Conservation (phyloP, 1,284 basidiomycete species). For the Lignosus rhinocerotis region DNA sequence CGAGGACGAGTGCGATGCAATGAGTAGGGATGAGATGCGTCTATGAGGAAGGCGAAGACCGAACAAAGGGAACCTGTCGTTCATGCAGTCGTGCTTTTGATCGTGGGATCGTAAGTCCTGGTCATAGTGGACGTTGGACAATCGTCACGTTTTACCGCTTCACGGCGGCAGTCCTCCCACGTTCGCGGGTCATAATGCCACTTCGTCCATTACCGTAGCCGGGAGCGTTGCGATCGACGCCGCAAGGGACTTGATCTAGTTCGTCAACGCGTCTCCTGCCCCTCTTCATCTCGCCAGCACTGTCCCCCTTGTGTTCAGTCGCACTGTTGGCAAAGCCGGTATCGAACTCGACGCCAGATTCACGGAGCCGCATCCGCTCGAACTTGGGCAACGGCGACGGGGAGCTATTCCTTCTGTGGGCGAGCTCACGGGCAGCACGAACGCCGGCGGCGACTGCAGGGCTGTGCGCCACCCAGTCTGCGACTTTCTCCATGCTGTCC, state of each 20-base stretch:
- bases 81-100: constrained; percentile 21
- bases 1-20: constrained; percentile 17
- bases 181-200: constrained; percentile 30
- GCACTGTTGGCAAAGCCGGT: constrained; percentile 9
- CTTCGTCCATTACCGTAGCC: constrained; percentile 33
- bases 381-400: constrained; percentile 29
- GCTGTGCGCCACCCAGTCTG: constrained; percentile 36
- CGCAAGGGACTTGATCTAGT: constrained; percentile 24
- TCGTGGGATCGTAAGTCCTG: constrained; percentile 20
- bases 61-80: constrained; percentile 7
- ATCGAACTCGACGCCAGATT: constrained; percentile 23
- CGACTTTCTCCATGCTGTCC: constrained; percentile 36
- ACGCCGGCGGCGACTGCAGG: constrained; percentile 26
- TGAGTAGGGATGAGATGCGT: constrained; percentile 14
- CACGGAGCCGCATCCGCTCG: constrained; percentile 21
- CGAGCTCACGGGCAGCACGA: constrained; percentile 17
- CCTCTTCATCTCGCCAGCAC: constrained; percentile 12
- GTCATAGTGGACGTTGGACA: neutral
- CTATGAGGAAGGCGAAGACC: constrained; percentile 13
- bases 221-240: constrained; percentile 22
- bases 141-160: constrained; percentile 12
- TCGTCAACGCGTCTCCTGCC: constrained; percentile 30
- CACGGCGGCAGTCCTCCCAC: constrained; percentile 14
- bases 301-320: constrained; percentile 20
- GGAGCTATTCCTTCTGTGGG: constrained; percentile 30